These are phyloP conservation scores for Blastocystis sp. DNA, from an alignment of 352 stramenopile genomes.

Conservation along the genomic window DNA sequence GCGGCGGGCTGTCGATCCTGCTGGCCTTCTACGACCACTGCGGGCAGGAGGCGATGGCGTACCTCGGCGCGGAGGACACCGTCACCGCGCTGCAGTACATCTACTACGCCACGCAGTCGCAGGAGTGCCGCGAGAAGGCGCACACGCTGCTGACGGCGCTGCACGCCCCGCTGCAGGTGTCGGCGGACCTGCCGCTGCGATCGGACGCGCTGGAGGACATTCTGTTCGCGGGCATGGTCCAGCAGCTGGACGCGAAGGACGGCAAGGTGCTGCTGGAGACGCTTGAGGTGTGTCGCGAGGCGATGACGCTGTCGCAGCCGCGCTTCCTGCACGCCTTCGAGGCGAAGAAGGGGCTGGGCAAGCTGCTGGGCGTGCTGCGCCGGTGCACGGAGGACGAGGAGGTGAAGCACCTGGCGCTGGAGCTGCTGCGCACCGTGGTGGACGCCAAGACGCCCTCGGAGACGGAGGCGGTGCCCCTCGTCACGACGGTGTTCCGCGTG, in stretches of 20 bases:
- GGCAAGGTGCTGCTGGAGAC: not conserved
- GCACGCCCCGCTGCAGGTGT: not conserved
- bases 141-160: not conserved
- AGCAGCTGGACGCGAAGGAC: not conserved
- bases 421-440: not conserved
- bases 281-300: not conserved
- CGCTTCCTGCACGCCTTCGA: not conserved
- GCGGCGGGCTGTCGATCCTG: not conserved
- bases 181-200: not conserved
- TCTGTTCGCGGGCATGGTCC: not conserved
- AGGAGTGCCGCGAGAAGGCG: not conserved
- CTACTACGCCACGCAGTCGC: slow-evolving; percentile 9
- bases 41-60: no score
- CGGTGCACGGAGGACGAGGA: not conserved
- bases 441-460: not conserved
- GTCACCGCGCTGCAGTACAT: not conserved
- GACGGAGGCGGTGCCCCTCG: not conserved
- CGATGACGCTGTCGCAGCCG: not conserved
- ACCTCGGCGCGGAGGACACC: not conserved
- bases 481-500: not conserved
- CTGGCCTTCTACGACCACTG: not conserved
- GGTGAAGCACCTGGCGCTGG: not conserved
- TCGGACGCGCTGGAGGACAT: not conserved
- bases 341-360: not conserved
- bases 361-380: not conserved